These are phyloP conservation scores for Dichotomocladium elegans DNA, from an alignment of 371 early-diverging fungal species.

Conservation along the genomic window DNA sequence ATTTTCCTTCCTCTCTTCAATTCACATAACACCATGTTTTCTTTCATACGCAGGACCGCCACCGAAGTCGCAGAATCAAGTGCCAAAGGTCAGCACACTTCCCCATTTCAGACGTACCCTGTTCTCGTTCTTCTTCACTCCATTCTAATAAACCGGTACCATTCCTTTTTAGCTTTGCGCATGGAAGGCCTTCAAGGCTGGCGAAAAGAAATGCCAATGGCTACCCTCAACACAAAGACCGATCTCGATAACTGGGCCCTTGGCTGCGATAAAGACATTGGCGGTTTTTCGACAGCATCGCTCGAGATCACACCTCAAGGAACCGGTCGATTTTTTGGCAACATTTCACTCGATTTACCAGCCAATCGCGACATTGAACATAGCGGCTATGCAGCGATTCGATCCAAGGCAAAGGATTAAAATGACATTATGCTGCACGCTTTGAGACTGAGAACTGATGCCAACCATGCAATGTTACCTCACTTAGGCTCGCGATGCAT, in stretches of 20 bases:
- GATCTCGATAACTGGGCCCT: constrained; percentile 72
- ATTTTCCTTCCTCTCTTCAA: not conserved
- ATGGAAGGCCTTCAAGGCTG: constrained; percentile 52
- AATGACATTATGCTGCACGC: no score
- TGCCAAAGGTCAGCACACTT: constrained; percentile 37
- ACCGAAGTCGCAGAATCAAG: constrained; percentile 48
- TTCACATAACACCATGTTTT: constrained; percentile 35
- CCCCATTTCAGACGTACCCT: not conserved
- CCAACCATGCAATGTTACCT: not conserved
- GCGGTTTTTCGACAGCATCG: constrained; percentile 66
- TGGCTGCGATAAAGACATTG: constrained; percentile 91
- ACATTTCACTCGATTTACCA: constrained; percentile 75
- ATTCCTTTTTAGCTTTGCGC: constrained; percentile 18
- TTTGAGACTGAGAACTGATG: constrained; percentile 16
- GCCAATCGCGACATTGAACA: constrained; percentile 65
- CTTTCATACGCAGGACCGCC: constrained; percentile 47
- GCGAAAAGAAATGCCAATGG: constrained; percentile 69
- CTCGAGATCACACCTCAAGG: constrained; percentile 56
- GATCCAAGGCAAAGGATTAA: no score
- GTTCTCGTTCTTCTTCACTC: not conserved
- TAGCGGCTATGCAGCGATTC: constrained; percentile 89
- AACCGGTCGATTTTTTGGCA: constrained; percentile 75
- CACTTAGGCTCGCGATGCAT: constrained; percentile 13
- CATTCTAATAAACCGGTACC: not conserved
- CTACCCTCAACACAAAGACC: constrained; percentile 50